A percentile compares a stretch with the other conserved stretches of the same genome.
Evolutionary conservation across 441 rosid species (phyloP).

Genomic region (Aquilaria agallochum): DNA sequence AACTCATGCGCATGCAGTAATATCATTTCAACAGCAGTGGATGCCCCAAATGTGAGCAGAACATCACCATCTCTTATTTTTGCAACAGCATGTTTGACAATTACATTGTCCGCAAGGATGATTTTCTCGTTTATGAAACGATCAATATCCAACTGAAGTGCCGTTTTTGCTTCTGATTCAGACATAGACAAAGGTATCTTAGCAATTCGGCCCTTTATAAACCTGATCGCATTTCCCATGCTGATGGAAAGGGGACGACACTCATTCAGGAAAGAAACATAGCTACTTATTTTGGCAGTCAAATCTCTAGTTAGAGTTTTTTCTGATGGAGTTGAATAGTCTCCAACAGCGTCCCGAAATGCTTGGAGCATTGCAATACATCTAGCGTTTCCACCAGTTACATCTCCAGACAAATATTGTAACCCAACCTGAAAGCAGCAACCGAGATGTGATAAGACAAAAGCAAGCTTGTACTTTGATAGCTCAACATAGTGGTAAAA

Average conservation of each 20-base stretch:
- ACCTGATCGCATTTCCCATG: slow-evolving; percentile 91
- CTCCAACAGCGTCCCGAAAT: slow-evolving; percentile 71
- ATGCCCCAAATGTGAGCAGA: slow-evolving; percentile 84
- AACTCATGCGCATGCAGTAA: slow-evolving; percentile 79
- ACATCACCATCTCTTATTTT: slow-evolving; percentile 91
- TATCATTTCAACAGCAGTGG: slow-evolving; percentile 88
- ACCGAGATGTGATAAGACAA: slow-evolving; percentile 1
- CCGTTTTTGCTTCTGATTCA: slow-evolving; percentile 77
- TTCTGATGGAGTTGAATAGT: slow-evolving; percentile 71
- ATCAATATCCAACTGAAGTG: slow-evolving; percentile 72
- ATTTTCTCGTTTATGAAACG: slow-evolving; percentile 84
- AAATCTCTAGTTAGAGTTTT: slow-evolving; percentile 77
- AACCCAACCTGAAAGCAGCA: slow-evolving; percentile 69
- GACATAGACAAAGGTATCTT: slow-evolving; percentile 61
- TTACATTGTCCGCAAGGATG: slow-evolving; percentile 65
- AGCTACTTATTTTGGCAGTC: slow-evolving; percentile 70
- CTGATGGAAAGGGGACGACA: slow-evolving; percentile 94
- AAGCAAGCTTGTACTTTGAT: slow-evolving; percentile 5
- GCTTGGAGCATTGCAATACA: slow-evolving; percentile 96
- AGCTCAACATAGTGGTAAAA: not conserved
- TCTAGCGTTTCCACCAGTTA: slow-evolving; percentile 92
- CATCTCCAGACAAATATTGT: slow-evolving; percentile 80
- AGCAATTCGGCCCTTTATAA: slow-evolving; percentile 70
- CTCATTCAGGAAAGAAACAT: slow-evolving; percentile 79
- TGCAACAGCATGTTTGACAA: slow-evolving; percentile 77